Conservation (phyloP, 1,284 basidiomycete genomes). For the Marasmius oreades region DNA sequence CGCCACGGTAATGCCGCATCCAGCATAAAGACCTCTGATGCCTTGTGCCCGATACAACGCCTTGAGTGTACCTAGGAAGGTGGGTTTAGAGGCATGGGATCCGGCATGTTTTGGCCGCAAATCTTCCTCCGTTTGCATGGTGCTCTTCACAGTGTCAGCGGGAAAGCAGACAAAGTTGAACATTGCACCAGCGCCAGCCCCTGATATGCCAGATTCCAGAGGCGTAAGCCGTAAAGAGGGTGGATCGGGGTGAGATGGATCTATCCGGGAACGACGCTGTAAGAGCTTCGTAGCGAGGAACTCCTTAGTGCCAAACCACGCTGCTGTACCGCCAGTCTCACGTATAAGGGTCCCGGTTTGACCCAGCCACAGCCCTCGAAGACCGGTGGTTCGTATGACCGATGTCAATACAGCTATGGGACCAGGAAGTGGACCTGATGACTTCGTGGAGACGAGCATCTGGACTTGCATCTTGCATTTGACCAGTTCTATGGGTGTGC, state of each 20-base stretch:
- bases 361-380: constrained; percentile 91
- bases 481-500: constrained; percentile 93
- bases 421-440: constrained; percentile 18
- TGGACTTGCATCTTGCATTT: constrained; percentile 99
- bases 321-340: constrained; percentile 87
- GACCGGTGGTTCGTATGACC: constrained; percentile 52
- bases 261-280: constrained; percentile 32
- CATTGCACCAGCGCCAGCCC: constrained; percentile 82
- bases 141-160: constrained; percentile 92
- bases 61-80: constrained; percentile 70
- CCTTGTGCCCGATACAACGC: constrained; percentile 81
- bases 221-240: constrained; percentile 47
- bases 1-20: constrained; percentile 92
- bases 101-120: constrained; percentile 52
- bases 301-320: constrained; percentile 94
- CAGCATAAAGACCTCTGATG: constrained; percentile 85
- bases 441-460: constrained; percentile 51
- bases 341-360: constrained; percentile 94
- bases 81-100: constrained; percentile 26
- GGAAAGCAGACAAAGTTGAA: constrained; percentile 90
- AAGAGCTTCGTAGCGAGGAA: constrained; percentile 61
- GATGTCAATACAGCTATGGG: constrained; percentile 14
- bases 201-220: constrained; percentile 83
- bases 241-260: constrained; percentile 19
- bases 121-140: constrained; percentile 94